phyloP scores from a whole-genome alignment of 352 stramenopile species.

The Pythium myriotylum region DNA sequence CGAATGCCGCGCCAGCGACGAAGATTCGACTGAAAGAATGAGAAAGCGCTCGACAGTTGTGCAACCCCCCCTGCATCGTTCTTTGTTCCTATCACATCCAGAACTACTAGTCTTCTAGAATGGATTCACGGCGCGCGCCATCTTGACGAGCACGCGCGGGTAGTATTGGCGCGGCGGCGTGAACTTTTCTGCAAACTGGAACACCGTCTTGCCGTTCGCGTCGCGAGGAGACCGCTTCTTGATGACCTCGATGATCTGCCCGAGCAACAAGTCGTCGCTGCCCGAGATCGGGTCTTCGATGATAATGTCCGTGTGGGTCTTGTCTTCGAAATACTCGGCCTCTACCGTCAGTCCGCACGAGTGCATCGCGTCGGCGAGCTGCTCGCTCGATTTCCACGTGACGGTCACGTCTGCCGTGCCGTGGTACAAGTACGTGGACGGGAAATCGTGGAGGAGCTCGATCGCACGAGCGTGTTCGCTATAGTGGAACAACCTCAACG shows the following conservation, averaged over 20 bases:
- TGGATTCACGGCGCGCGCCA: slow-evolving; percentile 59
- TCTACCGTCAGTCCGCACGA: slow-evolving; percentile 47
- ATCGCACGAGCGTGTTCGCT: slow-evolving; percentile 27
- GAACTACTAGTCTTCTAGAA: slow-evolving; percentile 39
- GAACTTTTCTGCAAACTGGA: slow-evolving; percentile 35
- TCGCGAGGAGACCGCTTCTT: slow-evolving; percentile 45
- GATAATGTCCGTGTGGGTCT: slow-evolving; percentile 93
- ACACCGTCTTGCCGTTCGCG: slow-evolving; percentile 33
- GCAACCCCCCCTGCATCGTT: too few relatives aligned
- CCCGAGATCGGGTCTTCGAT: slow-evolving; percentile 84
- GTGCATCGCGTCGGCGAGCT: slow-evolving; percentile 53
- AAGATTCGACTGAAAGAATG: not conserved
- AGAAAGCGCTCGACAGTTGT: not conserved
- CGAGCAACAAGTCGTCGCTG: slow-evolving; percentile 57
- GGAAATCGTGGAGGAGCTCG: slow-evolving; percentile 47
- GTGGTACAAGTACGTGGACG: slow-evolving; percentile 62
- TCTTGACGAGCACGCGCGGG: slow-evolving; percentile 46
- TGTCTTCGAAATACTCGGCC: slow-evolving; percentile 74
- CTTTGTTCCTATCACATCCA: too few relatives aligned
- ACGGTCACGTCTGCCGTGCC: slow-evolving; percentile 69
- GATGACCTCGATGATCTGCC: slow-evolving; percentile 56
- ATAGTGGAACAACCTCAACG: slow-evolving; percentile 45
- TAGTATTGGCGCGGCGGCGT: slow-evolving; percentile 47
- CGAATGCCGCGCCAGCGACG: not conserved
- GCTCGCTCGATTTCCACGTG: slow-evolving; percentile 53